Base-by-base conservation (phyloP, 2,329 filamentous ascomycete genomes). In the Acarospora socialis region DNA sequence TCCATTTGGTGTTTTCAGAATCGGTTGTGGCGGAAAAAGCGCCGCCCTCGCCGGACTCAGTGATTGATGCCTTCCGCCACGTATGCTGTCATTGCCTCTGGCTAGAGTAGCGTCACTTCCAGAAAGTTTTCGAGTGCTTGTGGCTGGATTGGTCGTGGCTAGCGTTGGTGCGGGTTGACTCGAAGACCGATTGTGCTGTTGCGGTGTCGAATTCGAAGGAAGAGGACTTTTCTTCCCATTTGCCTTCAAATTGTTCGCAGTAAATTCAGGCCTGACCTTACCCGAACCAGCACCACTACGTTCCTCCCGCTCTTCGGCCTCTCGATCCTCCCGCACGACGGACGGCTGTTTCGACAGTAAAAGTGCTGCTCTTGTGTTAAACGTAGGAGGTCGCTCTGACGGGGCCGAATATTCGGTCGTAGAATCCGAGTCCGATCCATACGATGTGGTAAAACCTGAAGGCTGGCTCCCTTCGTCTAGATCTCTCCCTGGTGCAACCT, bases 1-100 rank as follows among this genome's bases (percentile, higher is more conserved):
- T 4, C 62, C 63, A 16, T 53, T 54, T 3, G 57, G 46, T 10
- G 61, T 53, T 15, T 66, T 59, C 5, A 69, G 54, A 5, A 53
- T 52, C 3, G 70, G 57, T 26, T 61, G 59, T 14, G 59, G 51
- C 0, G 68, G 68, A 41, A 77, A 77, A 27, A 66, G 68, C 8
- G 71, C 64, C 28, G 63, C 65, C 35, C 70, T 60, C 7, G 60
- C 60, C 7, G 70, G 69, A 39, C 66, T 71, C 32, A 63, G 47
- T 9, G 56, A 63, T 3, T 55, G 47, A 7, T 57, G 53, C 29
- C 54, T 17, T 13, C 15, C 33, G 6, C 23, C 23, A 25, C 23
- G 23, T 25, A 7, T 15, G 7, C 12, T 15, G 23, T n/a, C 7
- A 25, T 15, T 25, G 8, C 23, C 23, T 8, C 23, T 25, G 23